Conservation (phyloP, 495 filamentous ascomycete species). For the Evernia prunastri region DNA sequence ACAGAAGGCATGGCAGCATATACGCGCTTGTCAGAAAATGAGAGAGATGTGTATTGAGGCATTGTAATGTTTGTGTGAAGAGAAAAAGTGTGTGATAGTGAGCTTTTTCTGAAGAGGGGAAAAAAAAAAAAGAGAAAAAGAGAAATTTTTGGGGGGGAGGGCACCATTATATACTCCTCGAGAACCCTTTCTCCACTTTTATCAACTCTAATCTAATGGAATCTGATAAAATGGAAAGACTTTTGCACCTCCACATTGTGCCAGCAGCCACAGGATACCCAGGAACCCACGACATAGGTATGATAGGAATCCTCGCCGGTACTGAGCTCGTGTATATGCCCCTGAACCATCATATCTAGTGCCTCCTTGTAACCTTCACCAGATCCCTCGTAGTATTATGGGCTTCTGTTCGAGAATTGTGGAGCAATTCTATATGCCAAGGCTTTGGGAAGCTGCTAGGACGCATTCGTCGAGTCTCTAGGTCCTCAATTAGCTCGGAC, state of each 20-base stretch:
- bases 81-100: not conserved
- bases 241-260: not conserved
- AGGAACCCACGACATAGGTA: not conserved
- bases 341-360: not conserved
- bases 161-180: not conserved
- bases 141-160: not conserved
- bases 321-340: not conserved
- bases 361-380: not conserved
- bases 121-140: constrained; percentile 3
- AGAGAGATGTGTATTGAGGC: not conserved
- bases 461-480: not conserved
- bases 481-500: not conserved
- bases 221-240: no score
- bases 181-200: not conserved
- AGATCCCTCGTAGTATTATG: not conserved
- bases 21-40: not conserved
- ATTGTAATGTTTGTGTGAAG: not conserved
- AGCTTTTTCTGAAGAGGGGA: not conserved
- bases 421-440: not conserved
- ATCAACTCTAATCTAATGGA: no score
- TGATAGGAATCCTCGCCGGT: not conserved
- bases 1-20: not conserved
- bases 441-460: not conserved
- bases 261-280: not conserved
- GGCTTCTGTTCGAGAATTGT: not conserved